Conservation (phyloP, 192 early-diverging fungal genomes). For the Linnemannia hyalina region DNA sequence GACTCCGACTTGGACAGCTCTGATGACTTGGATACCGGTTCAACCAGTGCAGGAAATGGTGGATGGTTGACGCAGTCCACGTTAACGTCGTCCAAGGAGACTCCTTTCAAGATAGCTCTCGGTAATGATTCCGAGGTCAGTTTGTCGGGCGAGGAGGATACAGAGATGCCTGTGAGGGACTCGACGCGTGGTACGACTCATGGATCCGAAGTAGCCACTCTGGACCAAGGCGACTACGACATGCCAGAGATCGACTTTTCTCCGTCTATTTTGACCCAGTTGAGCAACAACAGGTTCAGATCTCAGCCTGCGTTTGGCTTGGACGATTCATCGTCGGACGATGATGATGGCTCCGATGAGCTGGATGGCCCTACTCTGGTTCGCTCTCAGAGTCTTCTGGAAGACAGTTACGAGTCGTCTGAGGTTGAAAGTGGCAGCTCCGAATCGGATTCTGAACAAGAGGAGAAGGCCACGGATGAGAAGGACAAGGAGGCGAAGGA, state of each 20-base stretch:
- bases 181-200: not conserved
- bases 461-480: not conserved
- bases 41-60: not conserved
- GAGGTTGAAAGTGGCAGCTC: not conserved
- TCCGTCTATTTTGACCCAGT: not conserved
- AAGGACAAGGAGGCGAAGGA: not conserved
- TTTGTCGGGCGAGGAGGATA: not conserved
- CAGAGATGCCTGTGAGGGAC: not conserved
- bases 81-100: too few species aligned
- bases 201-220: not conserved
- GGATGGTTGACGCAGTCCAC: not conserved
- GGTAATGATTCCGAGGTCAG: too few species aligned
- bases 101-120: too few species aligned
- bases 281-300: not conserved
- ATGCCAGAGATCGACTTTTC: not conserved
- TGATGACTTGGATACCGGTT: too few species aligned
- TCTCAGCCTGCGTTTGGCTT: not conserved
- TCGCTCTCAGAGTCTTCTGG: not conserved
- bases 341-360: not conserved
- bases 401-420: not conserved
- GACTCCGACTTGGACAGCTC: too few species aligned
- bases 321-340: not conserved
- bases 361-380: not conserved
- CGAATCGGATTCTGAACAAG: constrained; percentile 17
- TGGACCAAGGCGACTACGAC: not conserved